Base-by-base conservation (phyloP, 2,329 filamentous ascomycete species). In the Beauveria pseudobassiana region DNA sequence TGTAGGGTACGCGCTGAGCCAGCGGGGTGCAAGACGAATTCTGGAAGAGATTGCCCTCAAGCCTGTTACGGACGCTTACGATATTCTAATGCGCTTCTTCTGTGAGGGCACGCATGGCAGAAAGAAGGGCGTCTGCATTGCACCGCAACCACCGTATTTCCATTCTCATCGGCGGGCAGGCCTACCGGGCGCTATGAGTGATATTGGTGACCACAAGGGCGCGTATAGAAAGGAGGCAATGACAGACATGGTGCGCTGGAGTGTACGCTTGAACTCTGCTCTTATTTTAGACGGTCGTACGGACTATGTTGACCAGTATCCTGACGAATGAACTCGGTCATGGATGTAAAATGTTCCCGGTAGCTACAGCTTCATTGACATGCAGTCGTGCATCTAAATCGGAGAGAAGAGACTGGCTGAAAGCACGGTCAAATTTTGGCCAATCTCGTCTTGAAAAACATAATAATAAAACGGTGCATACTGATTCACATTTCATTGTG, bases 81-180 rank as follows among this genome's bases (percentile, higher is more conserved):
- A 83, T 63, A 70, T 80, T 30, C 72, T 78, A 63, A 65, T 83
- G 56, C 68, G 77, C 10, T 75, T 77, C 56, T 78, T 78, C 69
- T 82, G 80, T 64, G 76, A 78, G 28, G 76, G 76, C 6, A 55
- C 50, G 3, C 66, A 72, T 8, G 70, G 71, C 0, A 70, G 73
- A 50, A 66, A 69, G 43, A 64, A 74, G 62, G 71, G 75, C 58
- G 73, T 70, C 51, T 76, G 79, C 68, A 48, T 82, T 64, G 72
- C 74, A 0, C 70, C 74, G 1, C 72, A 75, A 62, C 80, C 78
- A 0, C 70, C 73, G 26, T 67, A 82, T 3, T 79, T 83, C 65
- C 73, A 78, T n/a, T 76, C 79, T 16, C 76, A 80, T 63, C 71
- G 76, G 1, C 67, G 73, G 0, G 72, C 72, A 0, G 80, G 80